These are phyloP conservation scores for Apophysomyces elegans DNA, from an alignment of 371 early-diverging fungal species.

Conservation along the genomic window DNA sequence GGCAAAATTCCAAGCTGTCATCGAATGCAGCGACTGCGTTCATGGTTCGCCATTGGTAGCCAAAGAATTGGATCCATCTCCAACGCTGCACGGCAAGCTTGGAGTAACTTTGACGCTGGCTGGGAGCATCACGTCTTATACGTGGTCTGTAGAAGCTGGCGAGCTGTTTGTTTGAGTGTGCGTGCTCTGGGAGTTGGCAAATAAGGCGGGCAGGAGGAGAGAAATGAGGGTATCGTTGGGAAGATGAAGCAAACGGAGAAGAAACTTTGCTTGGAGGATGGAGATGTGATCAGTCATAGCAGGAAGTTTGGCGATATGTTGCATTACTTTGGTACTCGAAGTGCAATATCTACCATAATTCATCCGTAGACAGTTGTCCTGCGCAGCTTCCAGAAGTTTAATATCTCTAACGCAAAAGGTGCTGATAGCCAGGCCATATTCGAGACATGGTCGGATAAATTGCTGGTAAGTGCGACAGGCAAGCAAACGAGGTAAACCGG, in stretches of 20 bases:
- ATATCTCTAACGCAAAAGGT: neutral
- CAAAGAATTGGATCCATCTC: too few species aligned
- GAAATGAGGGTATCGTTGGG: conserved; percentile 16
- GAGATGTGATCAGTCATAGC: conserved; percentile 12
- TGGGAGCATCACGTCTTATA: too few species aligned
- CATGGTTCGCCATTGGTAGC: too few species aligned
- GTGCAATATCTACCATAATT: neutral
- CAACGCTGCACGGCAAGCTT: too few species aligned
- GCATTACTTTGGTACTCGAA: conserved; percentile 23
- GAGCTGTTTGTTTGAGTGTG: neutral
- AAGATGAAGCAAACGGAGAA: neutral
- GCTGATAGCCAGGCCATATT: conserved; percentile 14
- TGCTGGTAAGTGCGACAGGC: conserved; percentile 1
- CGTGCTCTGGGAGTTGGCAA: too few species aligned
- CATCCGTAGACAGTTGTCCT: conserved; percentile 21
- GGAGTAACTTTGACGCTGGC: too few species aligned
- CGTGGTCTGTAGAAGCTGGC: neutral
- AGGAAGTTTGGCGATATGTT: conserved; percentile 19
- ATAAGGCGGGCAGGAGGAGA: too few species aligned
- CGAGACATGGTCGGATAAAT: conserved; percentile 8
- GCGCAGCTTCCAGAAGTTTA: conserved; percentile 3
- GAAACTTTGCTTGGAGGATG: conserved; percentile 13
- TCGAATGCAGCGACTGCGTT: too few species aligned
- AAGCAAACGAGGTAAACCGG: conserved; percentile 2
- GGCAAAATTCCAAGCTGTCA: too few species aligned